Conservation (phyloP, 2,329 filamentous ascomycete genomes). For the Penicillium sp. region DNA sequence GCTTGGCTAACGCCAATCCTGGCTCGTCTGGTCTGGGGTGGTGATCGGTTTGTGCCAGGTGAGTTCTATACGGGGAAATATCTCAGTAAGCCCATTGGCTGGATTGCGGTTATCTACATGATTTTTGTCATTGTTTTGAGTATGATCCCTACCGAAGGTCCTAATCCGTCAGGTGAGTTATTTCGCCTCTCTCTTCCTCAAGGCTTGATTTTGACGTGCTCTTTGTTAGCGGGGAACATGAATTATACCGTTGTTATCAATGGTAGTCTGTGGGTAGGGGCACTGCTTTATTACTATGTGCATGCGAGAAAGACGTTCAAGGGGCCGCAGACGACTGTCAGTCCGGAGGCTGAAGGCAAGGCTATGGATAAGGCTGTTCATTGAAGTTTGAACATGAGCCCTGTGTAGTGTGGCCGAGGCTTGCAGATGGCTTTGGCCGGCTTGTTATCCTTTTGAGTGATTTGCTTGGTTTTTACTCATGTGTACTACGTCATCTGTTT, state of each 20-base stretch:
- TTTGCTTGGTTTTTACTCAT: too few relatives aligned
- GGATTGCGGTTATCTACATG: conserved; percentile 56
- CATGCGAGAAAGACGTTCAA: conserved; percentile 62
- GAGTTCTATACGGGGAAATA: conserved; percentile 58
- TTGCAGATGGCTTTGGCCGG: too few relatives aligned
- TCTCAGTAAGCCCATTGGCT: conserved; percentile 55
- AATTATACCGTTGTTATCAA: conserved; percentile 66
- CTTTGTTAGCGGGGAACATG: conserved; percentile 48
- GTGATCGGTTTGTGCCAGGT: conserved; percentile 58
- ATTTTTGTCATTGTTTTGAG: conserved; percentile 56
- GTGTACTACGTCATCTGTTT: too few relatives aligned
- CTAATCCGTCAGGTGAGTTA: conserved; percentile 49
- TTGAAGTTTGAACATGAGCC: not conserved
- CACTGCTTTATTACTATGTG: conserved; percentile 56
- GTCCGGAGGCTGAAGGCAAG: conserved; percentile 25
- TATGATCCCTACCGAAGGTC: conserved; percentile 62
- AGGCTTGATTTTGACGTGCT: not conserved
- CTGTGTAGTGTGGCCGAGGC: not conserved
- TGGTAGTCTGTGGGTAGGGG: conserved; percentile 57
- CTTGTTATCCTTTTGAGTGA: too few relatives aligned
- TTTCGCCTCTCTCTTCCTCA: not conserved
- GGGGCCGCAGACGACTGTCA: conserved; percentile 60
- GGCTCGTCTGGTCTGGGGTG: conserved; percentile 58
- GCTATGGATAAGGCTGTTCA: not conserved
- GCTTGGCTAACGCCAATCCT: conserved; percentile 61